Evolutionary conservation across 441 rosid genomes (phyloP).

Genomic region (Aquilaria agallochum): DNA sequence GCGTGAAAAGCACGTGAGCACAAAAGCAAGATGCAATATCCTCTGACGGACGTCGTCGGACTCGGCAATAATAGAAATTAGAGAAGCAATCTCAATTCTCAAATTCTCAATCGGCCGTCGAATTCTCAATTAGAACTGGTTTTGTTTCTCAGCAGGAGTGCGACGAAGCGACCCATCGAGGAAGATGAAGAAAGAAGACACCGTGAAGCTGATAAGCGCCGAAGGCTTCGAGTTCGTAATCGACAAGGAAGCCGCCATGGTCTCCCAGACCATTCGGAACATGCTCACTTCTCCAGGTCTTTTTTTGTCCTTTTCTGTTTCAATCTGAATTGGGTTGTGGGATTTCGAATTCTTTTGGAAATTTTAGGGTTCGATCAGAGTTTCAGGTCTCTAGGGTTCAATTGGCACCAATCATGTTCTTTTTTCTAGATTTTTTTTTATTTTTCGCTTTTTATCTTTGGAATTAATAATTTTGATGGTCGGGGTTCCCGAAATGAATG

Average conservation of each 20-base stretch:
- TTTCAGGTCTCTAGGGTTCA: slow-evolving; percentile 2
- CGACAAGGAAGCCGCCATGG: slow-evolving; percentile 94
- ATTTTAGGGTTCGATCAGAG: background rate
- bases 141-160: too few species aligned
- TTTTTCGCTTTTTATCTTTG: background rate
- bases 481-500: background rate
- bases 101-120: too few species aligned
- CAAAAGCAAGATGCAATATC: too few species aligned
- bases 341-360: background rate
- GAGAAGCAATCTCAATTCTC: background rate
- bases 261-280: slow-evolving; percentile 93
- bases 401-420: background rate
- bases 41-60: too few species aligned
- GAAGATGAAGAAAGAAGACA: slow-evolving; percentile 62
- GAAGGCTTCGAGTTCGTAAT: slow-evolving; percentile 93
- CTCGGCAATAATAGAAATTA: slow-evolving; percentile 5
- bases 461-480: background rate
- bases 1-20: too few species aligned
- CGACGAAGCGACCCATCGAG: too few species aligned
- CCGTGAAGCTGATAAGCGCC: slow-evolving; percentile 85
- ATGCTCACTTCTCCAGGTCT: slow-evolving; percentile 96
- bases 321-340: slow-evolving; percentile 1
- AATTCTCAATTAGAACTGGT: too few species aligned
- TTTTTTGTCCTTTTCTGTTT: slow-evolving; percentile 5
- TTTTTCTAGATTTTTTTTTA: background rate